Base-by-base conservation (phyloP, 23 red algal genomes). In the Gracilaria vermiculophylla region DNA sequence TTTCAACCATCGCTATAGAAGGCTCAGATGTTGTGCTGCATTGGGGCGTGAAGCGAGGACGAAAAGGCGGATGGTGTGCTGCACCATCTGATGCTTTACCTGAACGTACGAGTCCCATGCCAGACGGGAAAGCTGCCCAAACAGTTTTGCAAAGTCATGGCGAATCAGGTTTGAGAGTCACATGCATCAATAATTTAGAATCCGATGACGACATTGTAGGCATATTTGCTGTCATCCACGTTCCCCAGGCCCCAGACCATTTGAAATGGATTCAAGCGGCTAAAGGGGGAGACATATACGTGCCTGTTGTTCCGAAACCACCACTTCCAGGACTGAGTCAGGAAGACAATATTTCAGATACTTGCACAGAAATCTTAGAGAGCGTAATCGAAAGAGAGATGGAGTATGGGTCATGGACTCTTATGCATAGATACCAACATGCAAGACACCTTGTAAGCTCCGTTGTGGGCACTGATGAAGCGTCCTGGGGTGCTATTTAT, bases 361-460 rank as follows among this genome's bases (percentile, higher is more conserved):
- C 67, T 20, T 79, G 70, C 51, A 82, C 48, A 33, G 62, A 21
- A 15, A 40, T 91, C 29, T 44, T 91, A 12, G 89, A 97, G n/a
- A 51, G 82, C 15, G 69, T 97, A 14, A 89, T 97, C 32, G 95
- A 97, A 56, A 67, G 77, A 69, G 95, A 97, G 60, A 88, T 97
- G 89, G 90, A 97, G 53, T 97, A 93, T 49, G 90, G 90, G 23
- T 97, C 95, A 61, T 97, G 95, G 95, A 97, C 95, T 35, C 86
- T 97, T 9, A 97, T 97, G 95, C 95, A 97, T 61, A 83, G 95
- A 15, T 97, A 97, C 44, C 21, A 71, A 7, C 39, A 86, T 42
- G 95, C 85, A 3, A 76, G 80, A 44, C 79, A 97, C 64, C 57
- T 97, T n/a, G 62, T 92, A 21, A 69, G 76, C 34, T 86, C 74